Evolutionary conservation across 2,329 filamentous ascomycete genomes (phyloP), one percentile per base, ranked within the genome.

Genomic region (Botrytis porri): DNA sequence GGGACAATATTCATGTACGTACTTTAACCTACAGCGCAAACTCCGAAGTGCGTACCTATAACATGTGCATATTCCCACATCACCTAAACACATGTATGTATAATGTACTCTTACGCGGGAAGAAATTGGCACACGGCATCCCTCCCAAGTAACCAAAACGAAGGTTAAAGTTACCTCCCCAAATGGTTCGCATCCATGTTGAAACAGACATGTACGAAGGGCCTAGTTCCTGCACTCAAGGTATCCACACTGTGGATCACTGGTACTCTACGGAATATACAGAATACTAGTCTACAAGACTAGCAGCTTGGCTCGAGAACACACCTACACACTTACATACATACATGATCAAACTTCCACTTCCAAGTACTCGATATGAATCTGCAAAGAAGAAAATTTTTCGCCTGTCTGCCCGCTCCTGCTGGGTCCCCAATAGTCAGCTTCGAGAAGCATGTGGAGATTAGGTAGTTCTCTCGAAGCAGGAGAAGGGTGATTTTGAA

Each of bases 381-480:
- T 39, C 54, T 67, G 64, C 64, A 67, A 20, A 16, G 48, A 39
- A 66, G 64, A 66, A 66, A 66, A n/a, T 0, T 54, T 66, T 66
- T 54, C 60, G 37, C 35, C 22, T 39, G 60, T 18, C 35, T 37
- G 37, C 10, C 37, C 16, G 22, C n/a, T 37, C 45, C 45, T 54
- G 25, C 43, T 37, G 35, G 35, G 35, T 54, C 64, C 25, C 9
- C 16, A 29, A 39, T 16, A 0, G 14, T 67, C 64, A 67, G 35
- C 45, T 67, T 66, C 45, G 45, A 66, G 45, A 51, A 51, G 41
- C 8, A 66, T 54, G 45, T 67, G 64, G 64, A 67, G 45, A 67
- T 67, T 39, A 39, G 64, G 18, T 62, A 39, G 7, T 62, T 41
- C 35, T 25, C 25, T 18, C 25, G 7, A 59, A 59, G n/a, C 6